Percentiles rank a stretch among this genome's conserved stretches.
Evolutionary conservation across 1,284 basidiomycete genomes (phyloP).

Genomic region (Cryptococcus sp.): DNA sequence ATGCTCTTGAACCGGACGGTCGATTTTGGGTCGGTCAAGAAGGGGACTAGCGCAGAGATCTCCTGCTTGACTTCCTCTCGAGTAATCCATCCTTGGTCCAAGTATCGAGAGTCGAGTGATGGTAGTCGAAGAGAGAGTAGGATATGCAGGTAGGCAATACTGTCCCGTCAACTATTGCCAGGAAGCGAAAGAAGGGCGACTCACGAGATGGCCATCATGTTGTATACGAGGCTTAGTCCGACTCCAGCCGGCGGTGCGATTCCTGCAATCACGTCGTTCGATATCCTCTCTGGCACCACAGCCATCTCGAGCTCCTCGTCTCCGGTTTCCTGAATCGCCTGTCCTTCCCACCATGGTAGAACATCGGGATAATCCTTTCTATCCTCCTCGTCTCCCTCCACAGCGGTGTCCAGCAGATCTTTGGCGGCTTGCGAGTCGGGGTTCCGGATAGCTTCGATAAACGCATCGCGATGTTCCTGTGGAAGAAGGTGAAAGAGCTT

Average conservation of each 20-base stretch:
- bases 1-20: slow-evolving; percentile 27
- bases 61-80: slow-evolving; percentile 21
- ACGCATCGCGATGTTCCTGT: slow-evolving; percentile 35
- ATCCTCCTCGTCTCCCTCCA: slow-evolving; percentile 10
- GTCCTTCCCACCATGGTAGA: slow-evolving; percentile 32
- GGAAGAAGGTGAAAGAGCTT: slow-evolving; percentile 41
- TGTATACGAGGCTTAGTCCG: slow-evolving; percentile 37
- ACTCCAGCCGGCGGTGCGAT: slow-evolving; percentile 20
- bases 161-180: slow-evolving; percentile 7
- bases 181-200: slow-evolving; percentile 4
- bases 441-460: slow-evolving; percentile 35
- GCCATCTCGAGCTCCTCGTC: slow-evolving; percentile 7
- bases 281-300: slow-evolving; percentile 6
- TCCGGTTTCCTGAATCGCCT: slow-evolving; percentile 4
- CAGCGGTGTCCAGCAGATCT: slow-evolving; percentile 29
- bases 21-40: slow-evolving; percentile 32
- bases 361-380: slow-evolving; percentile 9
- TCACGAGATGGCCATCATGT: slow-evolving; percentile 39
- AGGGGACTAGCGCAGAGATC: slow-evolving; percentile 26
- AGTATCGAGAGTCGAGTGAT: slow-evolving; percentile 19
- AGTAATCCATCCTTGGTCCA: too few relatives aligned
- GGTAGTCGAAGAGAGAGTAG: slow-evolving; percentile 34
- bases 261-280: neutral
- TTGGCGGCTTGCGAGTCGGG: slow-evolving; percentile 34
- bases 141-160: slow-evolving; percentile 39